Evolutionary conservation across 257 asterid genomes (phyloP).

Genomic region (Plantago ovata): DNA sequence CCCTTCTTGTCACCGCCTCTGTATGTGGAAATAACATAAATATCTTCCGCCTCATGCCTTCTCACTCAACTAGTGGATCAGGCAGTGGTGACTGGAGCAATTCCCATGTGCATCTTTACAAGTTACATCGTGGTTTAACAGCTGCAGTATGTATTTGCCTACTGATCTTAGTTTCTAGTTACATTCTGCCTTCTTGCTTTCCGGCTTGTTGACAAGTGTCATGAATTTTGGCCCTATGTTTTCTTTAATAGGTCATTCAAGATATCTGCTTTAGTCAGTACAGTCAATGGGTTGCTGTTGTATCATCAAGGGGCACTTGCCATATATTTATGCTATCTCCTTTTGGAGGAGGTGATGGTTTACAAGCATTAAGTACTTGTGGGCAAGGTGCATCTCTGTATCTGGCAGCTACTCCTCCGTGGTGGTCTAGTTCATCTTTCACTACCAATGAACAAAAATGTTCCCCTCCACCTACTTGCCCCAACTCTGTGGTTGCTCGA

Average conservation of each 20-base stretch:
- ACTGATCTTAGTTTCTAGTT: slow-evolving; percentile 8
- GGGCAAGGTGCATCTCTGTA: slow-evolving; percentile 33
- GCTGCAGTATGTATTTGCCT: slow-evolving; percentile 56
- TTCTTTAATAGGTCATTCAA: slow-evolving; percentile 52
- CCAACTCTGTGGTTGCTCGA: slow-evolving; percentile 49
- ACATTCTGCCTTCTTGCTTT: slow-evolving; percentile 14
- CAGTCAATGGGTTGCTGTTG: slow-evolving; percentile 68
- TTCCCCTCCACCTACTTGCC: slow-evolving; percentile 52
- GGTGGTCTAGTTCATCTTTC: slow-evolving; percentile 66
- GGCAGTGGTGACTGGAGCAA: slow-evolving; percentile 48
- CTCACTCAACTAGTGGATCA: slow-evolving; percentile 32
- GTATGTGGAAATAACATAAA: slow-evolving; percentile 65
- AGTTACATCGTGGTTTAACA: slow-evolving; percentile 69
- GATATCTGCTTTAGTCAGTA: slow-evolving; percentile 62
- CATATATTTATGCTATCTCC: slow-evolving; percentile 62
- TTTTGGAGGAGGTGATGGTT: slow-evolving; percentile 50
- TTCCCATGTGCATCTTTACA: slow-evolving; percentile 67
- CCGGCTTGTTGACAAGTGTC: slow-evolving; percentile 3
- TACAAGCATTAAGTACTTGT: slow-evolving; percentile 35
- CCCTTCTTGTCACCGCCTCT: slow-evolving; percentile 73
- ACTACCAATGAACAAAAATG: slow-evolving; percentile 42
- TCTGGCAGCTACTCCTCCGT: slow-evolving; percentile 42
- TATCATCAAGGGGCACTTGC: slow-evolving; percentile 66
- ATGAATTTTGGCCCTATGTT: slow-evolving; percentile 17
- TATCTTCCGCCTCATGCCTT: slow-evolving; percentile 59